Evolutionary conservation across 148 eudicot genomes (phyloP).

Genomic region (Talinum fruticosum): DNA sequence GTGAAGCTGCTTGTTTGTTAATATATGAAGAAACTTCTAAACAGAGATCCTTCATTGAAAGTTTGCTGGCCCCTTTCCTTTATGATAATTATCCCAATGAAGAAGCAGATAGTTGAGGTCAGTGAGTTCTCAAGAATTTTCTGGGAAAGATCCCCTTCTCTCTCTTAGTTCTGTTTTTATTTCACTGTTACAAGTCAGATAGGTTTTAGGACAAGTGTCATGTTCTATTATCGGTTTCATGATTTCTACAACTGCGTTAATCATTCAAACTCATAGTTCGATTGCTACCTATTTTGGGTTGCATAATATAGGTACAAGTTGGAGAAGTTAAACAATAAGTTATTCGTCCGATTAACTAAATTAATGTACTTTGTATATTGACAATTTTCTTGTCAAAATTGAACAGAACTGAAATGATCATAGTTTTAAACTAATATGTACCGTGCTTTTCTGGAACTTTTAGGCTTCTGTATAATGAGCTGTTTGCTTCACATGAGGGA

Average conservation of each 20-base stretch:
- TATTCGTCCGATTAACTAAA: not conserved
- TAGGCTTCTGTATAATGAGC: not conserved
- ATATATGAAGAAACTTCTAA: slow-evolving; percentile 45
- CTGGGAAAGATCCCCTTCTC: not conserved
- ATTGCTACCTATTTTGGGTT: not conserved
- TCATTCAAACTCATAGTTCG: not conserved
- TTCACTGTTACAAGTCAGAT: not conserved
- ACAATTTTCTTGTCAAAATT: not conserved
- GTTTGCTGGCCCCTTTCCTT: slow-evolving; percentile 45
- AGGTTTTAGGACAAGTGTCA: not conserved
- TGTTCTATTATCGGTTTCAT: not conserved
- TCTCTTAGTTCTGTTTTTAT: not conserved
- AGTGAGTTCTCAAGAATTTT: slow-evolving; percentile 22
- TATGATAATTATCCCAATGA: slow-evolving; percentile 24
- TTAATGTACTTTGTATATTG: not conserved
- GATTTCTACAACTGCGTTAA: not conserved
- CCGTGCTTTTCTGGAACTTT: not conserved
- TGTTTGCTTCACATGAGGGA: not conserved
- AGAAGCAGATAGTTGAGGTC: slow-evolving; percentile 27
- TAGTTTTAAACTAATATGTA: not conserved
- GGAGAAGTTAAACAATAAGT: not conserved
- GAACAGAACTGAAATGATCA: not conserved
- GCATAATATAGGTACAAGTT: not conserved
- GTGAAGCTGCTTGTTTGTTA: slow-evolving; percentile 38
- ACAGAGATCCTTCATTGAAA: slow-evolving; percentile 43